Base-by-base conservation (phyloP, 2,329 filamentous ascomycete species). In the Capronia epimyces region DNA sequence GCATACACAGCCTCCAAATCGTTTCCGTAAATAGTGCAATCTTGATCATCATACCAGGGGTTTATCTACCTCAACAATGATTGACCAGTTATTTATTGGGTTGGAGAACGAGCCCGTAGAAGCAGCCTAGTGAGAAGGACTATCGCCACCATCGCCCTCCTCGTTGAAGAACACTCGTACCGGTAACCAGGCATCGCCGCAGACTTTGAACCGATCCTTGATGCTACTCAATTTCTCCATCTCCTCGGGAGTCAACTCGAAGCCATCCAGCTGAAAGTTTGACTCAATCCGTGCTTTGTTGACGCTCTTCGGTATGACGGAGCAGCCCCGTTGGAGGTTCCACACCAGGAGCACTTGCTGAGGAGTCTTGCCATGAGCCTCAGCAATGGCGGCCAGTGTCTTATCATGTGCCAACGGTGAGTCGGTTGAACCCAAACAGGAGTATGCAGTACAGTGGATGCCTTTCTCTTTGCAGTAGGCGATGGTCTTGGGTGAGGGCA, bases 251-350 rank as follows among this genome's bases (percentile, higher is more conserved):
- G 79, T 83, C 68, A 94, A 71, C 52, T 80, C 74, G 81, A 83
- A 91, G 46, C 84, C 86, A 67, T 89, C 80, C 46, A 87, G 75
- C 67, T 85, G 79, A 61, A 82, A 87, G 76, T 95, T 94, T 56
- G 74, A 79, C 69, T 86, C 75, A 63, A 95, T 89, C 36, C 88
- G 80, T 46, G 75, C 75, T 60, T 82, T 78, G 59, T 80, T 89
- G 52, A 90, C 85, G 46, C 80, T 86, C 78, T 95, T 95, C 63
- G 88, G 88, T 63, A 95, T 89, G 46, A 95, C 87, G 59, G 81
- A 86, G 75, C 84, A 88, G 52, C 85, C 87, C 65, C 46, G 18
- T 31, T 52, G 44, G 34, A 94, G 72, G 58, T 87, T 88, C 87
- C 88, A 95, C 62, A 82, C 75, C 57, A 95, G 72, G 62, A 93